A percentile compares a stretch with the other conserved stretches of the same genome.
phyloP scores from a whole-genome alignment of 768 basidiomycete species.

The Holtermanniella nyarrowii region DNA sequence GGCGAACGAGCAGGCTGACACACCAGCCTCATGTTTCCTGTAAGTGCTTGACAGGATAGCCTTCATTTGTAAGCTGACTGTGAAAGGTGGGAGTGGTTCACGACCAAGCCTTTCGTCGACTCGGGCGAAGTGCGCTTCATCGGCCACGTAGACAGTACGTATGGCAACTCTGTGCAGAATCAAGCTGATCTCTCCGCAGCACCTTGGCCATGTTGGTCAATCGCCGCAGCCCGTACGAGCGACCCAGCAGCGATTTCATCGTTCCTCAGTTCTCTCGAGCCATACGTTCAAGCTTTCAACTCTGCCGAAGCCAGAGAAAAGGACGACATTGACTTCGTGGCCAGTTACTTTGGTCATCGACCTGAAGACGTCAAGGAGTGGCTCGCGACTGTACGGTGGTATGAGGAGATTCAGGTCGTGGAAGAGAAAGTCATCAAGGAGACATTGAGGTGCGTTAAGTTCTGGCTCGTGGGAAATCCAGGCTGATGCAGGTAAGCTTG shows the following conservation, averaged over 20 bases:
- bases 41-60: no score
- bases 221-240: conserved; percentile 66
- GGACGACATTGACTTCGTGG: conserved; percentile 64
- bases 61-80: not conserved
- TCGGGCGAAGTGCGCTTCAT: conserved; percentile 73
- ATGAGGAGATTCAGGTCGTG: conserved; percentile 55
- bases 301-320: conserved; percentile 47
- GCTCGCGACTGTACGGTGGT: conserved; percentile 70
- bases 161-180: not conserved
- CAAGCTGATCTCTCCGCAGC: conserved; percentile 47
- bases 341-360: conserved; percentile 66
- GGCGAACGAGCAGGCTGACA: no score
- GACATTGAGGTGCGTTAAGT: conserved; percentile 54
- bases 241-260: conserved; percentile 45
- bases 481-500: conserved; percentile 45
- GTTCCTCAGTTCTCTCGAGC: conserved; percentile 59
- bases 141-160: conserved; percentile 44
- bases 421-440: conserved; percentile 56
- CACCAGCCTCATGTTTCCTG: conserved; percentile 62
- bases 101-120: conserved; percentile 69
- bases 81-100: conserved; percentile 49
- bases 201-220: conserved; percentile 95
- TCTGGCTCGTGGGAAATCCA: conserved; percentile 1
- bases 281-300: conserved; percentile 57
- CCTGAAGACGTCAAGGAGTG: conserved; percentile 78